Percentiles rank a stretch among this genome's conserved stretches.
Evolutionary conservation across 2,329 filamentous ascomycete genomes (phyloP).

Genomic region (Fusarium decemcellulare): DNA sequence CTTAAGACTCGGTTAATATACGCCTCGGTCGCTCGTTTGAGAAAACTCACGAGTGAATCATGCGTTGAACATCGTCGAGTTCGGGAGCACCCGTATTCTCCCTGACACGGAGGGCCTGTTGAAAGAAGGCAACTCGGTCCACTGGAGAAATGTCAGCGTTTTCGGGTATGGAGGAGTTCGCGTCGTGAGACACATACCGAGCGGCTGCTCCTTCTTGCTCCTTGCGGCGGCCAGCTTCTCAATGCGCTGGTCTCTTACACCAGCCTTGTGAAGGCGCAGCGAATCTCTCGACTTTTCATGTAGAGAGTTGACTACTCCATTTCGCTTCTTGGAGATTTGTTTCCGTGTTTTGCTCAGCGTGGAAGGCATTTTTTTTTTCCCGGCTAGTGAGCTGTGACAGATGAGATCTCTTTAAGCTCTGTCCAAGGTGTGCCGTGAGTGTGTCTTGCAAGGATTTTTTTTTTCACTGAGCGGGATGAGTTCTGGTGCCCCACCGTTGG

Average conservation of each 20-base stretch:
- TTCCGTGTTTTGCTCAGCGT: constrained; percentile 88
- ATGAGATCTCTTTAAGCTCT: constrained; percentile 18
- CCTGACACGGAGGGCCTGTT: constrained; percentile 68
- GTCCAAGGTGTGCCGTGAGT: constrained; percentile 17
- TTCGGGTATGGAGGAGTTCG: not conserved
- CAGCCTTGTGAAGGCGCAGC: constrained; percentile 83
- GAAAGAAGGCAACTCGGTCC: constrained; percentile 73
- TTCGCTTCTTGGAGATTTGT: constrained; percentile 89
- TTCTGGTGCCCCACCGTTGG: constrained; percentile 21
- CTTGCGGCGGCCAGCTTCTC: constrained; percentile 78
- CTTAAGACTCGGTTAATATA: constrained; percentile 52
- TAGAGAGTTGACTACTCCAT: constrained; percentile 78
- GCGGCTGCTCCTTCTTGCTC: constrained; percentile 80
- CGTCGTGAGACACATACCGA: constrained; percentile 66
- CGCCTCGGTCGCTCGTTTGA: not conserved
- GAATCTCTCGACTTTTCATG: constrained; percentile 94
- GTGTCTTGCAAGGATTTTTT: constrained; percentile 37
- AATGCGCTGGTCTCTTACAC: constrained; percentile 85
- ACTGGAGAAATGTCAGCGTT: constrained; percentile 43
- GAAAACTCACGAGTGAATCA: constrained; percentile 71
- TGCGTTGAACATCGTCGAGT: constrained; percentile 69
- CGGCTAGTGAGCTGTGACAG: not conserved
- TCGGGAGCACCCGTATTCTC: constrained; percentile 68
- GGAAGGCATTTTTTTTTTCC: constrained; percentile 74
- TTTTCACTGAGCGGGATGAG: constrained; percentile 20